Percentiles rank a stretch among this genome's conserved stretches.
Evolutionary conservation across 2,329 filamentous ascomycete species (phyloP).

Genomic region (Fusarium chlamydosporum): DNA sequence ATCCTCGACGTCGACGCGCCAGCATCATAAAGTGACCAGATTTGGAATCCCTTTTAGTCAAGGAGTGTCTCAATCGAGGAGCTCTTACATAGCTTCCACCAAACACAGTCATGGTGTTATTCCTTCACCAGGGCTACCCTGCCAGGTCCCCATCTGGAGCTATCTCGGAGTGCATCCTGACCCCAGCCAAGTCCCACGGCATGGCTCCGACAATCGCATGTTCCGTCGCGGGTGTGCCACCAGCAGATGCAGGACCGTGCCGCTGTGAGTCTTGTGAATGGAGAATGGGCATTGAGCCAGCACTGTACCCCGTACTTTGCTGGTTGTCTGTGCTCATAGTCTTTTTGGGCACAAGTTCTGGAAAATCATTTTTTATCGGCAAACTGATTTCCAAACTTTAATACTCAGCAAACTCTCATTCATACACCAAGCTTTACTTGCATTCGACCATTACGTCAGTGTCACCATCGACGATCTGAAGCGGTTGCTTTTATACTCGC

Average conservation of each 20-base stretch:
- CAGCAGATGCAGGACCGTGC: slow-evolving; percentile 24
- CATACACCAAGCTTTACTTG: slow-evolving; percentile 6
- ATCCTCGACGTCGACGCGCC: neutral
- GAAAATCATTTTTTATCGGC: slow-evolving; percentile 2
- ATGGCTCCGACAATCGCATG: slow-evolving; percentile 32
- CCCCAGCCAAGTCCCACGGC: slow-evolving; percentile 36
- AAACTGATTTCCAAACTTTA: slow-evolving; percentile 11
- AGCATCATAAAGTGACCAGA: neutral
- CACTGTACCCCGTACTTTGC: slow-evolving; percentile 14
- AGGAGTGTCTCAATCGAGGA: slow-evolving; percentile 18
- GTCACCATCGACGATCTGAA: neutral
- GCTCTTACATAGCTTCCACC: slow-evolving; percentile 6
- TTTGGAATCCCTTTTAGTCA: slow-evolving; percentile 12
- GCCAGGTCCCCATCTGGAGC: slow-evolving; percentile 29
- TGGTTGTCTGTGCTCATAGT: slow-evolving; percentile 10
- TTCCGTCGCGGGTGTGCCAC: slow-evolving; percentile 24
- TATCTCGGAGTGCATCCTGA: slow-evolving; percentile 39
- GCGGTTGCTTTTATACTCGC: neutral
- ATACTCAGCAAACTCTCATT: slow-evolving; percentile 7
- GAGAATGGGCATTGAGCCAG: slow-evolving; percentile 29
- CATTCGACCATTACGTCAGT: slow-evolving; percentile 16
- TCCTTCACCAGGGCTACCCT: slow-evolving; percentile 41
- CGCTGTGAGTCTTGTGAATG: slow-evolving; percentile 34
- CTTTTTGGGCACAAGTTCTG: slow-evolving; percentile 13
- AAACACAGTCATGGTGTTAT: slow-evolving; percentile 19